Percentiles rank a stretch among this genome's conserved stretches.
Evolutionary conservation across 2,329 filamentous ascomycete species (phyloP).

Genomic region (Herpotrichia juniperi): DNA sequence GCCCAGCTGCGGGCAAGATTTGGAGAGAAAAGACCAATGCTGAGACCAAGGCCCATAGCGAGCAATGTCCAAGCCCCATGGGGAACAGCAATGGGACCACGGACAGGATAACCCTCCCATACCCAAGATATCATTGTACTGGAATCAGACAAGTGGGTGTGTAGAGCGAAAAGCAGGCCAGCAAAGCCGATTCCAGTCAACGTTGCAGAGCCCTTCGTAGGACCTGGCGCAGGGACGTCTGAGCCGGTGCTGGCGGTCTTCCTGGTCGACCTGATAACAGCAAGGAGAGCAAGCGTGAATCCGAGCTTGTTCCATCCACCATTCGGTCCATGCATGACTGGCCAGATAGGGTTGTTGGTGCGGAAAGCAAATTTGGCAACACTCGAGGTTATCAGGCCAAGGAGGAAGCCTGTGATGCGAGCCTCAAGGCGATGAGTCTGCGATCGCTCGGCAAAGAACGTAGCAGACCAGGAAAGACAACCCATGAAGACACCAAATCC

Average conservation of each 20-base stretch:
- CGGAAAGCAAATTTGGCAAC: slow-evolving; percentile 90
- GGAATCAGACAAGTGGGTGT: slow-evolving; percentile 92
- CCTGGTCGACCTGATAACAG: slow-evolving; percentile 77
- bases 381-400: slow-evolving; percentile 84
- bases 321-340: slow-evolving; percentile 86
- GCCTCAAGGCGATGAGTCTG: slow-evolving; percentile 79
- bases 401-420: slow-evolving; percentile 77
- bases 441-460: slow-evolving; percentile 76
- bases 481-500: slow-evolving; percentile 81
- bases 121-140: slow-evolving; percentile 99
- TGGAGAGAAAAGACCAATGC: slow-evolving; percentile 77
- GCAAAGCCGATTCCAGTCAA: slow-evolving; percentile 80
- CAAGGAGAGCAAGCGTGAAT: slow-evolving; percentile 74
- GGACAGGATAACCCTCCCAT: slow-evolving; percentile 93
- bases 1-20: slow-evolving; percentile 77
- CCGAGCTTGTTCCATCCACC: slow-evolving; percentile 92
- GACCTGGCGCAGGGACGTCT: slow-evolving; percentile 58
- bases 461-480: slow-evolving; percentile 83
- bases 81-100: slow-evolving; percentile 85
- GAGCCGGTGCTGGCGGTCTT: slow-evolving; percentile 56
- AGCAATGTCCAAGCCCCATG: slow-evolving; percentile 87
- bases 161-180: slow-evolving; percentile 85
- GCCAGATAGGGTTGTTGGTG: slow-evolving; percentile 98
- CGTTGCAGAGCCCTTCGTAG: slow-evolving; percentile 69
- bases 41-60: slow-evolving; percentile 82